Percentiles rank a stretch among this genome's conserved stretches.
Evolutionary conservation across 1,139 yeast genomes (phyloP).

Genomic region (Debaryomyces singareniensis): DNA sequence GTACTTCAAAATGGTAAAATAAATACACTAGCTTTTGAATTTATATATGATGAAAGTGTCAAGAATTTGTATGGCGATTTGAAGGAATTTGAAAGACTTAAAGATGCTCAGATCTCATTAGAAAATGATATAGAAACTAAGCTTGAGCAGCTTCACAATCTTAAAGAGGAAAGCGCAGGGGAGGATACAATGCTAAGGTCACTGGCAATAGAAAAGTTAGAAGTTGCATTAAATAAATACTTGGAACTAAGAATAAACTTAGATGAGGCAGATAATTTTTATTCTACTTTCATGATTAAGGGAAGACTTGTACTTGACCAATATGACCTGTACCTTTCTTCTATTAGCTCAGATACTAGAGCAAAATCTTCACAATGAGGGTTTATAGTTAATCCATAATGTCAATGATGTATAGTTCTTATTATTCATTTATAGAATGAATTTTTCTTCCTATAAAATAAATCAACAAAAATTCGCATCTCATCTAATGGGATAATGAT

Average conservation of each 20-base stretch:
- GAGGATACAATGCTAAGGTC: constrained; percentile 34
- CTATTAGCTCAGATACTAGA: no score
- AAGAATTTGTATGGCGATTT: constrained; percentile 35
- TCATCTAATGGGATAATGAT: constrained; percentile 2
- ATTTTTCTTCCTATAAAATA: not conserved
- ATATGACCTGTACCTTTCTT: constrained; percentile 41
- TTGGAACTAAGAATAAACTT: constrained; percentile 54
- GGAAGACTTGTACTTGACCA: constrained; percentile 41
- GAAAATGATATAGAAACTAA: constrained; percentile 38
- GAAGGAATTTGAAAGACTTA: constrained; percentile 29
- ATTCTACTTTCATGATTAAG: constrained; percentile 52
- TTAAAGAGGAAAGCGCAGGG: constrained; percentile 11
- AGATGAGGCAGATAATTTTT: constrained; percentile 66
- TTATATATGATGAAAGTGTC: constrained; percentile 31
- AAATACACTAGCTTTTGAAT: constrained; percentile 25
- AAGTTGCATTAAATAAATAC: constrained; percentile 47
- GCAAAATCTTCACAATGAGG: no score
- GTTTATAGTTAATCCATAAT: no score
- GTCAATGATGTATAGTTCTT: no score
- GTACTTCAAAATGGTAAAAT: constrained; percentile 13
- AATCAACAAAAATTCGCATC: not conserved
- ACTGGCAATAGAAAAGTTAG: constrained; percentile 47
- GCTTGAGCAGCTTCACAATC: constrained; percentile 28
- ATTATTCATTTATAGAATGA: constrained; percentile 2
- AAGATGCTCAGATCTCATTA: constrained; percentile 33